Percentiles rank a stretch among this genome's conserved stretches.
Conservation (phyloP, 257 asterid genomes). For the Solanum sejunctum region DNA sequence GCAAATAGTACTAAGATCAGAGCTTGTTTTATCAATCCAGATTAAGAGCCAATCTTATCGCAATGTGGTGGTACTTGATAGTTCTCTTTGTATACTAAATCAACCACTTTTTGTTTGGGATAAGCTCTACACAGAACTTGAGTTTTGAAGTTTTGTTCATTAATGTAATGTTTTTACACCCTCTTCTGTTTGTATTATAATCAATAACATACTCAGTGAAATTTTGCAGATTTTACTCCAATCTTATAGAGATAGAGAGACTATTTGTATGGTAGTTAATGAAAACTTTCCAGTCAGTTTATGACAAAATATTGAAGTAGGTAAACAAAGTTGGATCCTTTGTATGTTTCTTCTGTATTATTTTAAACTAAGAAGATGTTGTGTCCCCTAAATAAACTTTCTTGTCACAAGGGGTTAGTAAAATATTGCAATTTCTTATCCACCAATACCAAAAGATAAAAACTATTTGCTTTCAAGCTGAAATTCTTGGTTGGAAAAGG, state of each 20-base stretch:
- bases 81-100: background rate
- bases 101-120: background rate
- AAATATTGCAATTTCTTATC: background rate
- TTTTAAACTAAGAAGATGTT: background rate
- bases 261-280: background rate
- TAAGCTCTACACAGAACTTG: background rate
- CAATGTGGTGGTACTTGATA: background rate
- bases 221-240: too few species aligned
- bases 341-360: background rate
- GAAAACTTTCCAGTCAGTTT: background rate
- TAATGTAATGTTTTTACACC: background rate
- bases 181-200: background rate
- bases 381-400: background rate
- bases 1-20: background rate
- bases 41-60: background rate
- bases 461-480: too few species aligned
- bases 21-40: background rate
- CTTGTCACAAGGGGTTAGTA: background rate
- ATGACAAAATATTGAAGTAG: background rate
- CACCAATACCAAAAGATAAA: background rate
- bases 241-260: too few species aligned
- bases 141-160: background rate
- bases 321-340: background rate
- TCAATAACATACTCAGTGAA: too few species aligned
- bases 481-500: too few species aligned